Percentiles rank a stretch among this genome's conserved stretches.
These are phyloP conservation scores for Saccharomycopsis crataegensis DNA, from an alignment of 1,139 yeast genomes.

Conservation along the genomic window DNA sequence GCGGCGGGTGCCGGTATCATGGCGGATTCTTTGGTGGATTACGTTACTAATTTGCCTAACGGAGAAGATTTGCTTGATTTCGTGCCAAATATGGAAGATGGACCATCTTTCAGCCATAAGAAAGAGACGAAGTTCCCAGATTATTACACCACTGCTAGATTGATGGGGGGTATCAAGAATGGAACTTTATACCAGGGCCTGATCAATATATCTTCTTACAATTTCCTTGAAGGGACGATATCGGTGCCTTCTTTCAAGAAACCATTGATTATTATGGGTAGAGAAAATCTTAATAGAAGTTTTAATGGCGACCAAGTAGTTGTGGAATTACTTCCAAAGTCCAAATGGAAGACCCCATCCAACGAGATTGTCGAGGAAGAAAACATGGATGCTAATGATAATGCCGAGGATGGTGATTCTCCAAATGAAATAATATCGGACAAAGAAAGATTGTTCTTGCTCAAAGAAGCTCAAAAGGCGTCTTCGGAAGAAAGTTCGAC, in stretches of 20 bases:
- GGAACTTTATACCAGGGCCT: conserved; percentile 86
- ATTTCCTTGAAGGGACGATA: conserved; percentile 82
- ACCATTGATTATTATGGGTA: conserved; percentile 77
- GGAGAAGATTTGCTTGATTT: conserved; percentile 74
- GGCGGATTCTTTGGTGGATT: conserved; percentile 54
- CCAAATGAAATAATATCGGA: conserved; percentile 55
- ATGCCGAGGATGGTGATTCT: conserved; percentile 48
- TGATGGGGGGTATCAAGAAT: conserved; percentile 84
- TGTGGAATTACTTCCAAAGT: conserved; percentile 79
- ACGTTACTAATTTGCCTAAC: conserved; percentile 66
- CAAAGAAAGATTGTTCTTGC: conserved; percentile 64
- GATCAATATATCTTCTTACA: conserved; percentile 74
- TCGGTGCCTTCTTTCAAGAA: conserved; percentile 66
- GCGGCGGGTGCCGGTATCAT: conserved; percentile 49
- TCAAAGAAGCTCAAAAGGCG: conserved; percentile 69
- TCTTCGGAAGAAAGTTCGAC: conserved; percentile 31
- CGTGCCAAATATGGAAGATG: conserved; percentile 52
- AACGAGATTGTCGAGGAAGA: conserved; percentile 73
- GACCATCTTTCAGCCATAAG: conserved; percentile 29
- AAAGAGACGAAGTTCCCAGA: conserved; percentile 63
- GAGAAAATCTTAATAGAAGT: conserved; percentile 80
- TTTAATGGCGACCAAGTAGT: conserved; percentile 90
- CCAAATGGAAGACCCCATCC: conserved; percentile 85
- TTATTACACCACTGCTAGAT: conserved; percentile 71
- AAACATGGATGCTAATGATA: conserved; percentile 50